Evolutionary conservation across 441 rosid species (phyloP).

Genomic region (Gossypium lobatum): DNA sequence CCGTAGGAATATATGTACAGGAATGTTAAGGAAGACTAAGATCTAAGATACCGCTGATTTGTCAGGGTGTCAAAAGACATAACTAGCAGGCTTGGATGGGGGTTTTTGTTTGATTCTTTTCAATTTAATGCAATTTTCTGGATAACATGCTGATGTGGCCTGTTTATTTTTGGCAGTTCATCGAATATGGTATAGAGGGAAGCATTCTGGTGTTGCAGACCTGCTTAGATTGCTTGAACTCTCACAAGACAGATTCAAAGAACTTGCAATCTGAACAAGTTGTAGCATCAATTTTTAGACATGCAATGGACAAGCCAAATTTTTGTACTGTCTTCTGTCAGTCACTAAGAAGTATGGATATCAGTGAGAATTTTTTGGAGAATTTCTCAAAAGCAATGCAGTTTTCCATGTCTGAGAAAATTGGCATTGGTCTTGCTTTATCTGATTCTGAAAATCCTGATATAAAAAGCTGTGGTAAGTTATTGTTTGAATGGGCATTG

Average conservation of each 20-base stretch:
- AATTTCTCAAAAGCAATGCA: conserved; percentile 42
- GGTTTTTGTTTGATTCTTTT: not conserved
- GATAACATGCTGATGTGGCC: not conserved
- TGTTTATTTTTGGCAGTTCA: conserved; percentile 39
- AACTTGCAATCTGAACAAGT: conserved; percentile 44
- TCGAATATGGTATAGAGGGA: conserved; percentile 57
- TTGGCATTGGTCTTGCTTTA: conserved; percentile 69
- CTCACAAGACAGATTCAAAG: conserved; percentile 36
- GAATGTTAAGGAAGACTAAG: not conserved
- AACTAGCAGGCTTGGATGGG: not conserved
- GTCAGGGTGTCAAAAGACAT: not conserved
- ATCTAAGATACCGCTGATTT: not conserved
- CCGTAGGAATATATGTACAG: not conserved
- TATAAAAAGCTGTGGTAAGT: conserved; percentile 47
- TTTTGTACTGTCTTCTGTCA: conserved; percentile 59
- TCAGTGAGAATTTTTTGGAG: conserved; percentile 47
- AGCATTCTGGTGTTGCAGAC: conserved; percentile 52
- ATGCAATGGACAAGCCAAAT: conserved; percentile 52
- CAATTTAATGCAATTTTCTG: not conserved
- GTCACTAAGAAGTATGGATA: conserved; percentile 41
- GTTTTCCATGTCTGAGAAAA: conserved; percentile 63
- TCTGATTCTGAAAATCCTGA: conserved; percentile 55
- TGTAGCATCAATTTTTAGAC: conserved; percentile 52
- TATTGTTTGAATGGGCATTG: not conserved
- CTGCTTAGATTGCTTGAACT: conserved; percentile 55